Evolutionary conservation across 768 basidiomycete species (phyloP).

Genomic region (Amanita fuliginea): DNA sequence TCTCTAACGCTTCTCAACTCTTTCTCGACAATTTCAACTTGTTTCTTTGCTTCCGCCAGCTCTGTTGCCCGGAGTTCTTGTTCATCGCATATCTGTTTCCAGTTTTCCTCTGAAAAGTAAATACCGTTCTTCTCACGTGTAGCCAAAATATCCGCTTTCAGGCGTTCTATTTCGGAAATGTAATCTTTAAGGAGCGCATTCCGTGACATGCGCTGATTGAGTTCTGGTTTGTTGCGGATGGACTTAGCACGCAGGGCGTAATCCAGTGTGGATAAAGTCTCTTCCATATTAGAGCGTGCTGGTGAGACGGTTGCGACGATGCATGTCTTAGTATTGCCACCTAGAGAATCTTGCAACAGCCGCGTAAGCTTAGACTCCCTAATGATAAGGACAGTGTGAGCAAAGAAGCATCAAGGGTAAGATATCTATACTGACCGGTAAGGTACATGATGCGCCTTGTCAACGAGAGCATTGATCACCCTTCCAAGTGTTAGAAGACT

Average conservation of each 20-base stretch:
- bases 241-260: constrained; percentile 94
- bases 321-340: constrained; percentile 94
- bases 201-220: constrained; percentile 91
- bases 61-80: constrained; percentile 71
- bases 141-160: constrained; percentile 84
- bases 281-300: constrained; percentile 88
- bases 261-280: constrained; percentile 94
- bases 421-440: constrained; percentile 52
- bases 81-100: constrained; percentile 72
- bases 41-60: constrained; percentile 72
- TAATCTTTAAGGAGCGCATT: constrained; percentile 91
- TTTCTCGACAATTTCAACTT: constrained; percentile 73
- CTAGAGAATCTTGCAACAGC: constrained; percentile 96
- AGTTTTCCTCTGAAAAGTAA: constrained; percentile 84
- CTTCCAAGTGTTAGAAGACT: constrained; percentile 92
- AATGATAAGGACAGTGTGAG: constrained; percentile 4
- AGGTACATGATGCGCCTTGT: constrained; percentile 84
- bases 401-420: not conserved
- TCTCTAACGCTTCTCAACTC: constrained; percentile 73
- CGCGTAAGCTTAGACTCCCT: constrained; percentile 98
- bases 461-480: constrained; percentile 94
- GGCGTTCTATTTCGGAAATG: constrained; percentile 82
- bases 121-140: constrained; percentile 96
- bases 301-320: constrained; percentile 97
- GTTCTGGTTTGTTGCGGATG: constrained; percentile 89